Base-by-base conservation (phyloP, 2,329 filamentous ascomycete species). In the Fusarium setosum region DNA sequence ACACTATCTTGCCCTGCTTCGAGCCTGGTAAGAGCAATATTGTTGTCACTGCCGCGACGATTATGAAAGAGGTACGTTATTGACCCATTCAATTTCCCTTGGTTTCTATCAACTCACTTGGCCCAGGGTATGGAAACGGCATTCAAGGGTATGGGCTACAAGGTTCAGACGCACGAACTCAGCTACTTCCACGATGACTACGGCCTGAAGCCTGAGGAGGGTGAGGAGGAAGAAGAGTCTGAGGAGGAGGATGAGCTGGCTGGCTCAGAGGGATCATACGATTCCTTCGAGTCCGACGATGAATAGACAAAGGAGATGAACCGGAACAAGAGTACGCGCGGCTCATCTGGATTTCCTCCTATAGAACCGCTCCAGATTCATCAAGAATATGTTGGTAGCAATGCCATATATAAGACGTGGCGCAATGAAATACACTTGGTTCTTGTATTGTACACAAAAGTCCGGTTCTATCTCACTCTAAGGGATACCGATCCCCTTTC, bases 151-250 rank as follows among this genome's bases (percentile, higher is more conserved):
- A 89, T 88, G 56, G 94, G 94, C 0, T 99, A 97, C 82, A 90
- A 90, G 75, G 90, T 91, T 0, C 86, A 92, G 73, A 85, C 92
- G 35, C 90, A 90, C 73, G 84, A 90, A 24, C 83, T 98, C 48
- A 88, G 89, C 38, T 86, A 92, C 71, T 98, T 97, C 77, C 89
- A 96, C 76, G 93, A 97, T 65, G 92, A 94, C 72, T 98, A 98
- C 75, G 95, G 95, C 1, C 80, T 97, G 44, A 86, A 91, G 75
- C 84, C 84, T 3, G 89, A 89, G 0, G 89, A 89, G 0, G 88
- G 89, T 0, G 83, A 85, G 1, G 83, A 82, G 1, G 83, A 82
- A 3, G 81, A 81, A 0, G 83, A 84, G 0, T 83, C 84, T 0
- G 85, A 87, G 4, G 80, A 80, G 2, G 80, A 80, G 5, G 76